These are phyloP conservation scores for Chenopodium formosanum DNA, from an alignment of 148 eudicot genomes.

Conservation along the genomic window DNA sequence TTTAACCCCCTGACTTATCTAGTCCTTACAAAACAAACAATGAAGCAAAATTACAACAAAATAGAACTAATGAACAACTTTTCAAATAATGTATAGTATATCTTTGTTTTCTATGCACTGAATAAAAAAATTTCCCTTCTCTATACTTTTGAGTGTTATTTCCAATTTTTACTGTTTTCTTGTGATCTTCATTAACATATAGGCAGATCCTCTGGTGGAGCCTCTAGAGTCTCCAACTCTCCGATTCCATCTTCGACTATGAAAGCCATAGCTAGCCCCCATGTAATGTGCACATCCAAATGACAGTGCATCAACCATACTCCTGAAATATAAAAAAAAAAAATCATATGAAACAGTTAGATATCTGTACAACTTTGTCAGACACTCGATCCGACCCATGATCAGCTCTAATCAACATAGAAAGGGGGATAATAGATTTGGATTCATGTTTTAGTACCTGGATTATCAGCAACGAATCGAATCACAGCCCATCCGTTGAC, in stretches of 20 bases:
- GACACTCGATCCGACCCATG: neutral
- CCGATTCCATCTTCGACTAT: slow-evolving; percentile 70
- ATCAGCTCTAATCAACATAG: neutral
- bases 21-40: neutral
- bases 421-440: neutral
- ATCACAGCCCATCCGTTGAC: slow-evolving; percentile 87
- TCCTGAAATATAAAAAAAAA: slow-evolving; percentile 35
- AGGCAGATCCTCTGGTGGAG: slow-evolving; percentile 64
- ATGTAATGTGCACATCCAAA: slow-evolving; percentile 75
- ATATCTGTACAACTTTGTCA: neutral
- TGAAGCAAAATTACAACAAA: neutral
- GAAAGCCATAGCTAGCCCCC: slow-evolving; percentile 83
- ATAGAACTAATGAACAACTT: slow-evolving; percentile 2
- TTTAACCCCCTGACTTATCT: slow-evolving; percentile 18
- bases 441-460: slow-evolving; percentile 45
- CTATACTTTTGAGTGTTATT: slow-evolving; percentile 23
- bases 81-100: slow-evolving; percentile 12
- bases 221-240: slow-evolving; percentile 45
- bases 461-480: slow-evolving; percentile 92
- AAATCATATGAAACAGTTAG: neutral
- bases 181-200: slow-evolving; percentile 37
- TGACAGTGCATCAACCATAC: slow-evolving; percentile 88
- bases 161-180: neutral
- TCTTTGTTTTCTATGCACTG: slow-evolving; percentile 10
- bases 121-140: neutral